These are phyloP conservation scores for Diaporthe ampelina DNA, from an alignment of 2,329 filamentous ascomycete species.

Conservation along the genomic window DNA sequence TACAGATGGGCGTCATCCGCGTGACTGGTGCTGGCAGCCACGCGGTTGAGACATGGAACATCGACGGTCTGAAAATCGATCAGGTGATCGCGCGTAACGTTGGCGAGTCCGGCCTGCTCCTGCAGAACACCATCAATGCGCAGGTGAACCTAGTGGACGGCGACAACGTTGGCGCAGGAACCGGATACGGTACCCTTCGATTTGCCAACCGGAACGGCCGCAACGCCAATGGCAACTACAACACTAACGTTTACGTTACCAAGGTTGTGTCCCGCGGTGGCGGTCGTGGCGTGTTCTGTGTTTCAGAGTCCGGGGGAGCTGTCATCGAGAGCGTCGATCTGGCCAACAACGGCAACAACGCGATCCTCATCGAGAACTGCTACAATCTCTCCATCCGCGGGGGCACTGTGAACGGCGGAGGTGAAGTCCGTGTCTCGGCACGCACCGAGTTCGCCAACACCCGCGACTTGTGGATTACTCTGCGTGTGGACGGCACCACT, in stretches of 20 bases:
- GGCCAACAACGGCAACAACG: slow-evolving; percentile 67
- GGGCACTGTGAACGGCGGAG: slow-evolving; percentile 67
- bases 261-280: slow-evolving; percentile 68
- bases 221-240: slow-evolving; percentile 60
- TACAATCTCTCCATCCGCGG: slow-evolving; percentile 66
- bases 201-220: slow-evolving; percentile 62
- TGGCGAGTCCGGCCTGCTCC: slow-evolving; percentile 68
- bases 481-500: slow-evolving; percentile 62
- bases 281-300: slow-evolving; percentile 70
- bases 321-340: slow-evolving; percentile 65
- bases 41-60: slow-evolving; percentile 72
- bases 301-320: slow-evolving; percentile 67
- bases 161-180: slow-evolving; percentile 65
- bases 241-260: slow-evolving; percentile 66
- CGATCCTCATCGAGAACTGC: slow-evolving; percentile 72
- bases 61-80: slow-evolving; percentile 65
- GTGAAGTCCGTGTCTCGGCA: slow-evolving; percentile 67
- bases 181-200: slow-evolving; percentile 69
- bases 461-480: slow-evolving; percentile 63
- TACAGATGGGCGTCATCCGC: slow-evolving; percentile 65
- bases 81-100: slow-evolving; percentile 66
- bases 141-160: slow-evolving; percentile 68
- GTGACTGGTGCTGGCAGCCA: slow-evolving; percentile 68
- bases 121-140: slow-evolving; percentile 67
- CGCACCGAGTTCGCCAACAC: slow-evolving; percentile 68